Conservation (phyloP, 78 protist genomes). For the Chrysochromulina tobinii region DNA sequence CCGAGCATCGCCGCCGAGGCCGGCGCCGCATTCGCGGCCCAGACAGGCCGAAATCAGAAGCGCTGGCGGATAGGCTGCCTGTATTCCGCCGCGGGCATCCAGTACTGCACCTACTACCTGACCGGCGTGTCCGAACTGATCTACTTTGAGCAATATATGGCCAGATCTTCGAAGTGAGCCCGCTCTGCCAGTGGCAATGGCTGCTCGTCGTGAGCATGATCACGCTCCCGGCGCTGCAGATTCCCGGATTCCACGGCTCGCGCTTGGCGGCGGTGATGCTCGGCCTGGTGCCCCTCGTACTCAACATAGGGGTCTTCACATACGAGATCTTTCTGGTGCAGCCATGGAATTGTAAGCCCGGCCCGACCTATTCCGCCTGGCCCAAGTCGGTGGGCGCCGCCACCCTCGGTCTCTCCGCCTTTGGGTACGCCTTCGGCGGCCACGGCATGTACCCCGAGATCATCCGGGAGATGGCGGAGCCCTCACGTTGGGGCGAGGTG, state of each 20-base stretch:
- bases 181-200: slow-evolving; percentile 24
- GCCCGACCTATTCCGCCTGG: background rate
- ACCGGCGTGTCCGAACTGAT: background rate
- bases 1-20: background rate
- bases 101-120: background rate
- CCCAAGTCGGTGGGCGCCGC: background rate
- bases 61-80: too few relatives aligned
- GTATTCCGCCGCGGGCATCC: background rate
- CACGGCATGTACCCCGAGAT: slow-evolving; percentile 24
- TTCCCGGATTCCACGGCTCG: background rate
- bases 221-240: background rate
- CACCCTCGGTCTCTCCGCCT: background rate
- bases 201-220: background rate
- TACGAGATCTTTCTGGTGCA: background rate
- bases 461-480: background rate
- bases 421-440: slow-evolving; percentile 28
- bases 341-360: background rate
- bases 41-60: background rate
- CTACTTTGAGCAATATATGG: background rate
- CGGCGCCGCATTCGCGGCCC: background rate
- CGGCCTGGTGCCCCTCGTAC: background rate
- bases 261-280: background rate
- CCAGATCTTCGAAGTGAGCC: background rate
- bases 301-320: background rate
- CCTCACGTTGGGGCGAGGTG: background rate